These are phyloP conservation scores for Mucuna pruriens DNA, from an alignment of 306 rosid species.

Conservation along the genomic window DNA sequence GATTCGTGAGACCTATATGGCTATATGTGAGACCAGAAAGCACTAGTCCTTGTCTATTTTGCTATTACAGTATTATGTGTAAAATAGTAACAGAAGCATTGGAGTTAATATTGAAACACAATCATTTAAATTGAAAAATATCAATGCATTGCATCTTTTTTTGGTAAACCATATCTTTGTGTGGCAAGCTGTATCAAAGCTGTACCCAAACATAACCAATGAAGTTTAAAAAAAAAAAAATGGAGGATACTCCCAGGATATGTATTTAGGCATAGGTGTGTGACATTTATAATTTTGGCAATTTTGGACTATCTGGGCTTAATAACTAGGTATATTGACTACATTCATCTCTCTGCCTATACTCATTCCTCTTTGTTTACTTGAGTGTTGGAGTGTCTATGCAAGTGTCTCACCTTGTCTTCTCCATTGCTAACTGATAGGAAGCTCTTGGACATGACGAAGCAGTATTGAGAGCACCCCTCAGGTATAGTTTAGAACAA, in stretches of 20 bases:
- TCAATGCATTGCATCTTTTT: background rate
- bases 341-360: background rate
- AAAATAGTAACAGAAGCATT: background rate
- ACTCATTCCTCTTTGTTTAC: background rate
- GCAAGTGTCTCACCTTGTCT: background rate
- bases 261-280: background rate
- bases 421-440: background rate
- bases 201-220: background rate
- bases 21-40: background rate
- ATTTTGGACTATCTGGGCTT: conserved; percentile 1
- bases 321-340: background rate
- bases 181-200: background rate
- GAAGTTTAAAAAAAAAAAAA: background rate
- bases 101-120: background rate
- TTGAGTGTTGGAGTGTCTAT: background rate
- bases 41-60: background rate
- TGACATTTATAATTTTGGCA: background rate
- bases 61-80: background rate
- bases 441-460: background rate
- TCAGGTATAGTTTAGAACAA: background rate
- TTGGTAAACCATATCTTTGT: background rate
- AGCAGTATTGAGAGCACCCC: background rate
- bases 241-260: background rate
- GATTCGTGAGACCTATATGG: background rate
- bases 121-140: background rate